These are phyloP conservation scores for sweet orange (Citrus sinensis) DNA, from an alignment of 345 rosid genomes.

Conservation along the genomic window DNA sequence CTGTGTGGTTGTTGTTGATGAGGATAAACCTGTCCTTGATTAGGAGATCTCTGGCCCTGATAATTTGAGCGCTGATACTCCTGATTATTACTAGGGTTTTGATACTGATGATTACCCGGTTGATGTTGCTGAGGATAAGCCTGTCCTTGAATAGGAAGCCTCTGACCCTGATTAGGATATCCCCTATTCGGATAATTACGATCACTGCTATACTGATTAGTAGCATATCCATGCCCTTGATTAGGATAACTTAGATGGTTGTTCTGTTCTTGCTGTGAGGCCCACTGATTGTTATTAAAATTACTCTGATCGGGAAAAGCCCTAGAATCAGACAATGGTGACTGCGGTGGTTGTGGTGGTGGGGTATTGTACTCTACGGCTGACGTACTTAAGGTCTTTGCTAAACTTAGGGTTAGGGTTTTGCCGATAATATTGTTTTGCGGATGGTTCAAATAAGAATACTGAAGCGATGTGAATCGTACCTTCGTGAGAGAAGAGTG, in stretches of 20 bases:
- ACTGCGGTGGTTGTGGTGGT: conserved; percentile 22
- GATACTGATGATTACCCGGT: conserved; percentile 12
- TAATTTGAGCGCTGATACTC: conserved; percentile 26
- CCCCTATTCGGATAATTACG: conserved; percentile 22
- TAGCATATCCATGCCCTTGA: conserved; percentile 11
- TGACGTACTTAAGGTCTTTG: conserved; percentile 40
- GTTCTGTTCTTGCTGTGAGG: conserved; percentile 21
- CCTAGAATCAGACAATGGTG: conserved; percentile 34
- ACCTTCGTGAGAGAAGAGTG: conserved; percentile 30
- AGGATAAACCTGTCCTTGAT: conserved; percentile 19
- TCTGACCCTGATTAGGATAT: conserved; percentile 19
- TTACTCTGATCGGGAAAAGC: conserved; percentile 17
- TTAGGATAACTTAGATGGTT: conserved; percentile 9
- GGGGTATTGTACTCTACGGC: conserved; percentile 35
- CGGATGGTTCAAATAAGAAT: conserved; percentile 11
- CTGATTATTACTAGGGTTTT: conserved; percentile 9
- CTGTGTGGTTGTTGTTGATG: conserved; percentile 21
- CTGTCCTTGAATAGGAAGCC: conserved; percentile 23
- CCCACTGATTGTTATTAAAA: conserved; percentile 26
- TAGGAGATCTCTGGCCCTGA: conserved; percentile 23
- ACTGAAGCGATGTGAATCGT: conserved; percentile 25
- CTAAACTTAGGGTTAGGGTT: conserved; percentile 11
- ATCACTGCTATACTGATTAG: conserved; percentile 18
- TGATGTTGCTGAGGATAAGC: conserved; percentile 20
- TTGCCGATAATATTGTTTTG: neutral